Base-by-base conservation (phyloP, 2,329 filamentous ascomycete species). In the Fusarium fujikuroi region DNA sequence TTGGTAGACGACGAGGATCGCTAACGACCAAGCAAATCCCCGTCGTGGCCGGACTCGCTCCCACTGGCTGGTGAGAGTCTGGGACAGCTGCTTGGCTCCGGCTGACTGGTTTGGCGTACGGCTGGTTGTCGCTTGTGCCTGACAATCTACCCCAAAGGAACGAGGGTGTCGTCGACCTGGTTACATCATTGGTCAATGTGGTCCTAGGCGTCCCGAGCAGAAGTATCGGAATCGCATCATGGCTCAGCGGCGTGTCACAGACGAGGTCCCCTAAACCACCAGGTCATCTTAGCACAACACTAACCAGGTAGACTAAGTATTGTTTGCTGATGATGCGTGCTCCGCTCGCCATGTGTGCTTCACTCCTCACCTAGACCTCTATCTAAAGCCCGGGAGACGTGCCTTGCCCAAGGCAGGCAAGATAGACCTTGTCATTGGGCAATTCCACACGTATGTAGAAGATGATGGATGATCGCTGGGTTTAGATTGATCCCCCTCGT, bases 21-120 rank as follows among this genome's bases (percentile, higher is more conserved):
- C 43, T 30, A 66, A 32, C 28, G 72, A 70, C 56, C 57, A 66
- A 62, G 44, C 44, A 54, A 44, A 56, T 47, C 47, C 66, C 47
- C 46, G 53, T 54, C 56, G 50, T 46, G 52, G 32, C 49, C 66
- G 70, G 70, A 40, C 59, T 25, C 52, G 37, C 53, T 74, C 47
- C 61, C 44, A 71, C 50, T 73, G 66, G 66, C 59, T 64, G 58
- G 47, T 19, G 47, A 32, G 47, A 50, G 28, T 23, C 23, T 58
- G 44, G 66, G 43, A 50, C 44, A 60, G 42, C 30, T 21, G 50
- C 59, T 59, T 61, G 70, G 58, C 66, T 56, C 70, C 70, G 58
- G 58, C 52, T 44, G 52, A 74, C 67, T 73, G 71, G 71, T 61
- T 72, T 73, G 70, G 70, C 70, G 57, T 58, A 70, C 60, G 57